A percentile compares a stretch with the other conserved stretches of the same genome.
Conservation (phyloP, 2,329 filamentous ascomycete genomes). For the Botryosphaeria dothidea region DNA sequence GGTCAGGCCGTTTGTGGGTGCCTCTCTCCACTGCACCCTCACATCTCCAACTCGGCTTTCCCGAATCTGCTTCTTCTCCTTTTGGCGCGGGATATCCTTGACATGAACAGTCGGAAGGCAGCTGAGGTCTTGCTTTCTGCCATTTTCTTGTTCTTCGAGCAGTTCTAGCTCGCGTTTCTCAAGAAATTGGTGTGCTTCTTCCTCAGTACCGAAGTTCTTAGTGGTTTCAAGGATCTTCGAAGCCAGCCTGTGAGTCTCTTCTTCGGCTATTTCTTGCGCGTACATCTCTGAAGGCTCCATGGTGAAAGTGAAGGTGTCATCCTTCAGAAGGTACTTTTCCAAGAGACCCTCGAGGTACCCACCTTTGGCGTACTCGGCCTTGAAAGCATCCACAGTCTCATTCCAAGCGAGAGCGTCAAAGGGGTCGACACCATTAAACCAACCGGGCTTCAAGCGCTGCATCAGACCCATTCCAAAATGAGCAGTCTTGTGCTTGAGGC, state of each 20-base stretch:
- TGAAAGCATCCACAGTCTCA: slow-evolving; percentile 80
- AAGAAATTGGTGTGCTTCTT: slow-evolving; percentile 70
- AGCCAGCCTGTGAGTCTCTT: slow-evolving; percentile 75
- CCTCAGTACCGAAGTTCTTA: slow-evolving; percentile 67
- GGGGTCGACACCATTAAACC: slow-evolving; percentile 94
- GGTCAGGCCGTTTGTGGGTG: slow-evolving; percentile 91
- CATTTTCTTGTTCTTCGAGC: slow-evolving; percentile 78
- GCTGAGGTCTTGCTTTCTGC: slow-evolving; percentile 80
- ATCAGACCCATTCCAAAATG: slow-evolving; percentile 91
- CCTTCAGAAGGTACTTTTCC: slow-evolving; percentile 86
- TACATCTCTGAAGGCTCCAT: slow-evolving; percentile 85
- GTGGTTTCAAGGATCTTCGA: slow-evolving; percentile 72
- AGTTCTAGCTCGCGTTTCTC: slow-evolving; percentile 78
- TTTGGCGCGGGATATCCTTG: slow-evolving; percentile 79
- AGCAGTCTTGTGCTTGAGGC: slow-evolving; percentile 92
- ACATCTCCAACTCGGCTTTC: slow-evolving; percentile 61
- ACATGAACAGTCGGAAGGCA: slow-evolving; percentile 87
- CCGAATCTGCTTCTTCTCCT: slow-evolving; percentile 70
- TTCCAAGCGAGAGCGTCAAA: slow-evolving; percentile 93
- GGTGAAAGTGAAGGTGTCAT: slow-evolving; percentile 85
- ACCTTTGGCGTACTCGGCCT: slow-evolving; percentile 70
- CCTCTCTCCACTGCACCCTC: slow-evolving; percentile 85
- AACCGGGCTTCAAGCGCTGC: slow-evolving; percentile 83
- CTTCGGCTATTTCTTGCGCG: slow-evolving; percentile 69
- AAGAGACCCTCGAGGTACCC: slow-evolving; percentile 82